Evolutionary conservation across 1,139 yeast genomes (phyloP), one percentile per base, ranked within the genome.

Genomic region (Nakaseomyces delphensis): DNA sequence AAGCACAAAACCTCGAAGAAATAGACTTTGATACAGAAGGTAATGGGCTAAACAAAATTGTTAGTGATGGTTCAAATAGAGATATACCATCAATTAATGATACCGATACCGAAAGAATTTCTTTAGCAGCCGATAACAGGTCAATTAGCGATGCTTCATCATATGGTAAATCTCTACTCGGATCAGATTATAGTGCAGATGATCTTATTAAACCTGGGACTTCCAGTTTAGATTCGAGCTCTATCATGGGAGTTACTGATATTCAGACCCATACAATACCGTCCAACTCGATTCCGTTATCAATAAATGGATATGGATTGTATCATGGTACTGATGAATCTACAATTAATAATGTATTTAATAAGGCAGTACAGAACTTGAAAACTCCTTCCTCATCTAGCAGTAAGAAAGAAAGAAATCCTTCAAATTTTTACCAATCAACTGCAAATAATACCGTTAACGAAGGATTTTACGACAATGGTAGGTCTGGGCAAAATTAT

Each of bases 141-240:
- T 49, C 56, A 41, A 56, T 52, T 6, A 61, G 59, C 41, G 54
- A 57, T 20, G 59, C 48, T 2, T 64, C 68, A 0, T 65, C 69
- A 1, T 63, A 64, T 47, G 69, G 67, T 35, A 64, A 60, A 25
- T 55, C 69, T 1, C 43, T 66, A 6, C 43, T 66, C 19, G 69
- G 62, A 31, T 66, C 69, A 0, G 71, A 66, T 35, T 62, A 56
- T 43, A 61, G 65, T 18, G 63, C 56, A 15, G 63, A 57, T 25
- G 65, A 53, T 13, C 53, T 50, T 8, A 50, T 43, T 14, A 53
- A 55, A 23, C 46, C 49, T 1, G 49, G 51, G 3, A 52, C 50
- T 23, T 54, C 57, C 8, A 51, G 46, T 7, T 43, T 42, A 23
- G 48, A 47, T 19, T 54, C 49, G 28, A 46, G 40, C 24, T 43